Percentiles rank a stretch among this genome's conserved stretches.
Conservation (phyloP, 371 early-diverging fungal genomes). For the Rhizopus arrhizus region DNA sequence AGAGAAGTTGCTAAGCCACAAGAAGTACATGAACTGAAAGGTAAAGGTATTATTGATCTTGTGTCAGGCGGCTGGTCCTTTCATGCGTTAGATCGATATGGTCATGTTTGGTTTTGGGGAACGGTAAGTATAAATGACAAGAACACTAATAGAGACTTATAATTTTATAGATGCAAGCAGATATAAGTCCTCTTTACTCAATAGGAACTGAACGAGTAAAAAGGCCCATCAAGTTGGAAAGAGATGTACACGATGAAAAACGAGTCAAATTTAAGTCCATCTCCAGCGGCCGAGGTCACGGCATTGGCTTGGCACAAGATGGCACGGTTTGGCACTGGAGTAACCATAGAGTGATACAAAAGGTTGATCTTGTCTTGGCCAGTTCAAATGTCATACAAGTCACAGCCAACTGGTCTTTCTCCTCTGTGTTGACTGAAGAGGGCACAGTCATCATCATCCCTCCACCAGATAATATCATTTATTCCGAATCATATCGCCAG, state of each 20-base stretch:
- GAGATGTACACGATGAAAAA: background rate
- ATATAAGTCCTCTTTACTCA: conserved; percentile 6
- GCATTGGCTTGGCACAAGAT: conserved; percentile 37
- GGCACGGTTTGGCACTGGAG: conserved; percentile 46
- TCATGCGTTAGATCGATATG: conserved; percentile 46
- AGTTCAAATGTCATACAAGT: conserved; percentile 29
- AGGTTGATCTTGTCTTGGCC: conserved; percentile 13
- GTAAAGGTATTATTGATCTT: conserved; percentile 47
- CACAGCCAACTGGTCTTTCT: conserved; percentile 39
- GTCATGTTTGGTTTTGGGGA: conserved; percentile 53
- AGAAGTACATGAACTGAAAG: conserved; percentile 28
- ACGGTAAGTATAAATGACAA: conserved; percentile 28
- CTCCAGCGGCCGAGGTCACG: conserved; percentile 46
- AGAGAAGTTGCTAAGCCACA: conserved; percentile 25
- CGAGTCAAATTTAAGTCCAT: conserved; percentile 9
- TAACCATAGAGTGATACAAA: conserved; percentile 31
- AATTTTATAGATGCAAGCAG: conserved; percentile 18
- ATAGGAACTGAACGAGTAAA: conserved; percentile 9
- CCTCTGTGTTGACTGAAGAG: conserved; percentile 27
- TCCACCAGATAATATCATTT: conserved; percentile 15
- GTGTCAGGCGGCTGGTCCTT: conserved; percentile 53
- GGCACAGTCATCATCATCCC: conserved; percentile 34
- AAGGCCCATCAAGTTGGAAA: conserved; percentile 7
- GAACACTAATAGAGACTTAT: conserved; percentile 1
- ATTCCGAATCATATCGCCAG: background rate